Evolutionary conservation across 805 yeast genomes (phyloP), one percentile per base, ranked within the genome.

Genomic region (Crinitomyces ghanaensis): DNA sequence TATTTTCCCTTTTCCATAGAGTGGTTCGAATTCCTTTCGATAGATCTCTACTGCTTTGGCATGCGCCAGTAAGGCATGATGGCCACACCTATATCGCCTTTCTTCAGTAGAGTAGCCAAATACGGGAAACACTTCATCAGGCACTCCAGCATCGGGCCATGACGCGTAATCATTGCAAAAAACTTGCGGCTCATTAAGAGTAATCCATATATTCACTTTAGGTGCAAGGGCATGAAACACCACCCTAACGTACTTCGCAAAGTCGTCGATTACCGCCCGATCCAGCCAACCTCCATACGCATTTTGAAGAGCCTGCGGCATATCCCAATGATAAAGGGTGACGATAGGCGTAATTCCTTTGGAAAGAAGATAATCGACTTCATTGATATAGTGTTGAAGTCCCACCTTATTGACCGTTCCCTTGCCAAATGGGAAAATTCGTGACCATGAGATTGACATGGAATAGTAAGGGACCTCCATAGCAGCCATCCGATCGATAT

Each of bases 291-390:
- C 62, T 15, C 46, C 51, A 28, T 53, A 42, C 29, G 33, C 22
- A 6, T 33, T 28, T 33, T 51, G 48, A 11, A 45, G 45, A 23
- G 42, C 42, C 26, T 44, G 49, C 3, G 63, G 63, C 6, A 54
- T 34, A 39, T 57, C 63, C 45, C 56, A 57, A 39, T 57, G 63
- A 27, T 48, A 50, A 34, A 57, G 47, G 1, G 63, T 57, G 16
- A 49, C 52, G 14, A 57, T 43, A 8, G 62, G 63, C 41, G 35
- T 31, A 16, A 47, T 45, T 4, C 43, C 48, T 15, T 36, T 28
- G n/a, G 26, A 51, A 25, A 44, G 45, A 30, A 54, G 44, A 37
- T 50, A 51, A 33, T 53, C 47, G 25, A 56, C 38, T 15, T 45
- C 56, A 28, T 53, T 46, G 26, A 51, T 26, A 40, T 56, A 55